phyloP scores from a whole-genome alignment of 179 eudicot genomes.

The Camellia oleifera region DNA sequence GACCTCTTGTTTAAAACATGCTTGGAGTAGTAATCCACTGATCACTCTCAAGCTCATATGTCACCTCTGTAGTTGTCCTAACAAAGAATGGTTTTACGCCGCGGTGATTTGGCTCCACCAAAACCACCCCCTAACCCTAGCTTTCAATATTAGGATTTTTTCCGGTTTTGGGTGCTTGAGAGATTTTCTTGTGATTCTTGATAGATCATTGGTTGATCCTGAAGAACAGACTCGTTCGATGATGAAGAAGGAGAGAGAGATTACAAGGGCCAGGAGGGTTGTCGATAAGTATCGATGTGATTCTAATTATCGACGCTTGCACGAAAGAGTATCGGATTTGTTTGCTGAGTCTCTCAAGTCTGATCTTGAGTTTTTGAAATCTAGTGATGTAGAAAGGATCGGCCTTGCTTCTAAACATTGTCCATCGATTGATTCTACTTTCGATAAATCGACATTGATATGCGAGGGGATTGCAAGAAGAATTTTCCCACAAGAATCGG shows the following conservation, averaged over 20 bases:
- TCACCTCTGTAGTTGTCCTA: not conserved
- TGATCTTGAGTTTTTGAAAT: not conserved
- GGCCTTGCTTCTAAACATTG: not conserved
- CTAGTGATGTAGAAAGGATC: not conserved
- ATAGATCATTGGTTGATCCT: not conserved
- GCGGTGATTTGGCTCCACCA: not conserved
- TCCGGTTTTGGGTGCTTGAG: not conserved
- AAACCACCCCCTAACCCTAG: conserved; percentile 3
- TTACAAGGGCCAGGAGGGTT: not conserved
- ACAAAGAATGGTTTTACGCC: not conserved
- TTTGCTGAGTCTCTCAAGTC: not conserved
- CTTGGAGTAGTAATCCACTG: not conserved
- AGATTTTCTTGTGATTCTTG: not conserved
- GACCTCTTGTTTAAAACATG: too few species aligned
- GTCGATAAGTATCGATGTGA: not conserved
- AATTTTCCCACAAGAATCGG: not conserved
- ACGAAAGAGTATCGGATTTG: not conserved
- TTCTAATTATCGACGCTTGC: not conserved
- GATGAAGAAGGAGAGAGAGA: not conserved
- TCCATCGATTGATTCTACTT: not conserved
- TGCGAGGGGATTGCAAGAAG: not conserved
- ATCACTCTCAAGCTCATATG: not conserved
- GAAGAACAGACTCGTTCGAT: too few species aligned
- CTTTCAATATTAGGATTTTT: not conserved
- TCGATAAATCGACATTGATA: not conserved